Base-by-base conservation (phyloP, 2,329 filamentous ascomycete species). In the Daldinia sp. region DNA sequence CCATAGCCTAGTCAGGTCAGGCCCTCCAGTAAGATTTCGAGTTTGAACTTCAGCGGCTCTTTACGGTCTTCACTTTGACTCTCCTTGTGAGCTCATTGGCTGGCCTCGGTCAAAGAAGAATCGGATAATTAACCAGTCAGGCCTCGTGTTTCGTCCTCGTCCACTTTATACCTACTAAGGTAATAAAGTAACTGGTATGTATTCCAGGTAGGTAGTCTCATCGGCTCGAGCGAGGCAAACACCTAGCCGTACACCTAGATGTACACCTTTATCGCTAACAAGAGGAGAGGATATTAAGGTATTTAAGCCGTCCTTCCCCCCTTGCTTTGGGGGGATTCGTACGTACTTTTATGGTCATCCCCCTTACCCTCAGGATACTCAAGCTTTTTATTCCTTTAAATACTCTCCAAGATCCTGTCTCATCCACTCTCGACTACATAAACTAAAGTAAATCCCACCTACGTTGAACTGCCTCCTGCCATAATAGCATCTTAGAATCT, bases 41-140 rank as follows among this genome's bases (percentile, higher is more conserved):
- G 35, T 52, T 30, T 37, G 25, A 35, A 21, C 4, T 45, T 47
- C 57, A 41, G 65, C 59, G 65, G 65, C 65, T 67, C 65, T 65
- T 41, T 58, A 50, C 47, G 64, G 21, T 19, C 37, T 45, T 45
- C 56, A 32, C 34, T 55, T n/a, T 48, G 32, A 35, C 50, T 58
- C 41, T 45, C 59, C 47, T 61, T 32, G 11, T 10, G 9, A 62
- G 11, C 61, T 51, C 34, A 62, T 63, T 67, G 58, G 64, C 35
- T 23, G 55, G 55, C 48, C 48, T 52, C 10, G 27, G 56, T 37
- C 19, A 54, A 45, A 52, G 58, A 17, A 67, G 51, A 55, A 62
- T 62, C 37, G 41, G 64, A 55, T 53, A 41, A 52, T 43, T 51
- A 53, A 45, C 58, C 61, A 59, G 51, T 59, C 23, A 17, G 50